Percentiles rank a stretch among this genome's conserved stretches.
phyloP scores from a whole-genome alignment of 805 yeast species.

The Saturnispora serradocipensis region DNA sequence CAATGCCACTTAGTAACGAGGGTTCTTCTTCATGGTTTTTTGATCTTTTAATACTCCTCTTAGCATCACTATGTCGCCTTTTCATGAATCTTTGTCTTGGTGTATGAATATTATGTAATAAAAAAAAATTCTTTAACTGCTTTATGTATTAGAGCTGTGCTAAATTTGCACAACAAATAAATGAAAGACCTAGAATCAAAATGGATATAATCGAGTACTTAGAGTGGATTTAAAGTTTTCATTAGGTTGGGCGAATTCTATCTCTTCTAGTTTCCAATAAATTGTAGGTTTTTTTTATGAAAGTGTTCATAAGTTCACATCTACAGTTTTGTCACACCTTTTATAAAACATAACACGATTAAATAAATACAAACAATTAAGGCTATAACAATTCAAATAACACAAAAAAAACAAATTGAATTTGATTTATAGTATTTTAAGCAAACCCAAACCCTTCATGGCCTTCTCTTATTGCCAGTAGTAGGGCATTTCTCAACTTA shows the following conservation, averaged over 20 bases:
- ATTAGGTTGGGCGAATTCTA: no score
- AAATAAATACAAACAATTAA: not conserved
- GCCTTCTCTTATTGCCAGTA: constrained; percentile 88
- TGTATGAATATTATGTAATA: not conserved
- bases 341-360: not conserved
- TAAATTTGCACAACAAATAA: no score
- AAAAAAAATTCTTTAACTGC: not conserved
- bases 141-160: no score
- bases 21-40: constrained; percentile 4
- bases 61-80: not conserved
- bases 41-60: not conserved
- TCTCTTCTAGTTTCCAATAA: no score
- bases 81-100: not conserved
- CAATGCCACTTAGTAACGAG: constrained; percentile 16
- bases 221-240: no score
- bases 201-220: no score
- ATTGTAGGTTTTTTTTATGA: no score
- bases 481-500: constrained; percentile 66
- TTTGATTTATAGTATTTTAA: constrained; percentile 4
- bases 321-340: not conserved
- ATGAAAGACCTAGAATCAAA: no score
- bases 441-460: constrained; percentile 94
- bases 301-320: no score
- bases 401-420: not conserved
- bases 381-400: not conserved